Base-by-base conservation (phyloP, 306 rosid species). In the Dalbergia cultrata region DNA sequence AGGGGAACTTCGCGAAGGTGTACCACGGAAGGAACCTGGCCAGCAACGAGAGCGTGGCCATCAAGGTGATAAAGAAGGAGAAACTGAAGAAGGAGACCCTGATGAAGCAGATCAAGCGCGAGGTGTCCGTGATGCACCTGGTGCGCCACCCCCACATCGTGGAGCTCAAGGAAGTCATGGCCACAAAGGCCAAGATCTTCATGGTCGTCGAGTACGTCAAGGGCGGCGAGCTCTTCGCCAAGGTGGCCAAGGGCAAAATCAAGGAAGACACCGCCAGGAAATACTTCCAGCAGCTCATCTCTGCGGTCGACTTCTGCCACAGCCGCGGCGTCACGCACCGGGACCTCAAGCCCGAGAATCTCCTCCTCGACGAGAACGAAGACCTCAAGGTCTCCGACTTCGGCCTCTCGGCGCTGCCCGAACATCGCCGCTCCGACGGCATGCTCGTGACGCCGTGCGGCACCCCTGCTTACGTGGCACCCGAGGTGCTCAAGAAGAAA, bases 381-480 rank as follows among this genome's bases (percentile, higher is more conserved):
- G 90, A 94, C 47, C 71, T 94, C 2, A 94, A 90, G 26, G 88
- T 92, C 3, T 83, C 97, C 0, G 98, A 94, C 85, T 94, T 94
- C 0, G 96, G 98, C 0, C 56, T 94, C 7, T 94, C 98, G 0
- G 97, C 97, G 0, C 43, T 94, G 85, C 94, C 97, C 14, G 92
- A 94, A 16, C 96, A 92, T 53, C 87, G 88, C 4, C 22, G 96
- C 26, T 84, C 74, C 1, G 97, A 94, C 47, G 97, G 98, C 0
- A 73, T 94, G 90, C 93, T 94, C 0, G 80, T 86, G 17, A 94
- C 98, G 6, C 93, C 87, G 66, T 94, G 98, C 19, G 98, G 98
- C 2, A 92, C 98, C 0, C 98, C 97, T 9, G 90, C 97, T 0
- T 94, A 94, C 72, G 94, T 94, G 37, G 98, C 97, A 0, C 98